Evolutionary conservation across 2,329 filamentous ascomycete genomes (phyloP), one percentile per base, ranked within the genome.

Genomic region (Falciphora oryzae): DNA sequence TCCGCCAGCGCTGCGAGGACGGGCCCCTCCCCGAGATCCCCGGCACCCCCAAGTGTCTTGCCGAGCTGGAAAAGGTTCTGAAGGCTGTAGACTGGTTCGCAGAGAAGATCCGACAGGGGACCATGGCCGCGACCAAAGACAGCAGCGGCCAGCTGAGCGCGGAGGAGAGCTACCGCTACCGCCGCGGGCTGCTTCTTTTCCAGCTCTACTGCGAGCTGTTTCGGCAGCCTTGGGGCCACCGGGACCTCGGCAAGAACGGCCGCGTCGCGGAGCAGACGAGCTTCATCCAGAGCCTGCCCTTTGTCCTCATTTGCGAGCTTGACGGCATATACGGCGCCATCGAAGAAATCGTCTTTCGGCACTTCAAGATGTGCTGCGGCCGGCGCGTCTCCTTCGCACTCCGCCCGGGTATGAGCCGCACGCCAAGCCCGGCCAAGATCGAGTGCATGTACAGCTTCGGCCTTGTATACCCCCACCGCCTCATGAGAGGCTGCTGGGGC

Each of bases 161-260:
- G 57, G 57, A 31, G 57, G 56, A 58, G 25, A 13, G 5, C 11
- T 29, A 31, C 18, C 57, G 57, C 3, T 27, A 27, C 8, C 57
- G 57, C 22, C 57, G 57, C 8, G 57, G n/a, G 3, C 56, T 58
- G 18, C 25, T 58, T 18, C 56, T 58, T 25, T 58, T 58, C 56
- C 56, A 58, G 56, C 56, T 58, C 14, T 58, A 58, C 56, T 58
- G 56, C 56, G 56, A 58, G 56, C 56, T 58, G 3, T 58, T 58
- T 25, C 16, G 27, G 18, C 56, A 58, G 56, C 56, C 56, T 22
- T n/a, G 22, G 18, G 13, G 11, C 18, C 56, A 58, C 56, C 56
- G 56, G 25, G 56, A 58, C 56, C 27, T 18, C 56, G 56, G 56
- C 18, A 58, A 13, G 56, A 58, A 58, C 25, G 56, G 56, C 25